Conservation (phyloP, 495 filamentous ascomycete species). For the Talaromyces borbonicus region DNA sequence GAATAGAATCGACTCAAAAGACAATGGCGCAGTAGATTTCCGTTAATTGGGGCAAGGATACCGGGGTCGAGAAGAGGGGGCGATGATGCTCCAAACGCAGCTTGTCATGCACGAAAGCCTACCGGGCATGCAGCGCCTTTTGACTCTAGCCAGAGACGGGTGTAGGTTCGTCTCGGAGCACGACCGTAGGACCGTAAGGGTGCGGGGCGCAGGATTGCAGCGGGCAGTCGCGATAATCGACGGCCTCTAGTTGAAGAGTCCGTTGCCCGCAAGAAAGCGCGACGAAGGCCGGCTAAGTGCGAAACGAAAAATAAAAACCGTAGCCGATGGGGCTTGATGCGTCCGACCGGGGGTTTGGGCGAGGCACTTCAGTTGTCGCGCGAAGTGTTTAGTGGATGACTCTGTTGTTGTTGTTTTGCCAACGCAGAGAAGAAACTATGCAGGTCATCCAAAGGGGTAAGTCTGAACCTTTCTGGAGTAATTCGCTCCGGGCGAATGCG, state of each 20-base stretch:
- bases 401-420: background rate
- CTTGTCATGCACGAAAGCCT: conserved; percentile 9
- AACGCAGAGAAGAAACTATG: conserved; percentile 9
- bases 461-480: conserved; percentile 7
- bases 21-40: no score
- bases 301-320: no score
- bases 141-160: background rate
- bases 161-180: conserved; percentile 1
- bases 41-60: no score
- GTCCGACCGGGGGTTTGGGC: no score
- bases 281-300: no score
- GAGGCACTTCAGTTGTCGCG: no score
- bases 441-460: conserved; percentile 10
- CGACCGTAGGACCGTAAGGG: background rate
- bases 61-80: background rate
- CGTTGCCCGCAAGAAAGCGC: no score
- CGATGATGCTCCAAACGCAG: conserved; percentile 4
- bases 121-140: conserved; percentile 6
- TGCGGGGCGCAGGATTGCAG: conserved; percentile 1
- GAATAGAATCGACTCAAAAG: no score
- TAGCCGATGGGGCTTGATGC: no score
- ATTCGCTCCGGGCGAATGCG: conserved; percentile 2
- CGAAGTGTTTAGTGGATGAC: no score
- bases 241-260: no score
- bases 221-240: background rate